A percentile compares a stretch with the other conserved stretches of the same genome.
phyloP scores from a whole-genome alignment of 148 eudicot genomes.

The Silene latifolia region DNA sequence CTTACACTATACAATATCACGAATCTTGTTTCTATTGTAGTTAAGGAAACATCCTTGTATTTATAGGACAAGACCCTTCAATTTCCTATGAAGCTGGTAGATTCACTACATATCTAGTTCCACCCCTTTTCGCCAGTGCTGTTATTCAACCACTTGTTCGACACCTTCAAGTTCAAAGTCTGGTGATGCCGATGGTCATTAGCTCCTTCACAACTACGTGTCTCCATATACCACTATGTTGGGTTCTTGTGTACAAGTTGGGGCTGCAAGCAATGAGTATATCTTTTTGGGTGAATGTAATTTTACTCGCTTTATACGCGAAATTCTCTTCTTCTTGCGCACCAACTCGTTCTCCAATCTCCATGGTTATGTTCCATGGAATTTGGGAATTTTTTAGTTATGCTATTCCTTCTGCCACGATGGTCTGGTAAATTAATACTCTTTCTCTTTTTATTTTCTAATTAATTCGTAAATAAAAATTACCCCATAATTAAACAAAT shows the following conservation, averaged over 20 bases:
- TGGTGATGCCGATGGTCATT: constrained; percentile 61
- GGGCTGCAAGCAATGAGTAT: constrained; percentile 45
- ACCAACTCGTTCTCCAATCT: constrained; percentile 56
- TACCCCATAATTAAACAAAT: too few species aligned
- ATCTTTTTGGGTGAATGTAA: constrained; percentile 62
- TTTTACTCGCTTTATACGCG: constrained; percentile 50
- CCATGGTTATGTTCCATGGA: constrained; percentile 57
- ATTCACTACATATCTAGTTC: constrained; percentile 55
- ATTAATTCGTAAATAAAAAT: not conserved
- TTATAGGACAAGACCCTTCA: constrained; percentile 66
- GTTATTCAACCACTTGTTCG: constrained; percentile 67
- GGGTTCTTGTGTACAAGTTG: constrained; percentile 82
- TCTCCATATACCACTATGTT: constrained; percentile 63
- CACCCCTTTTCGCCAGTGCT: constrained; percentile 60
- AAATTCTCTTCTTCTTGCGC: constrained; percentile 54
- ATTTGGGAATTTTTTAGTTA: constrained; percentile 64
- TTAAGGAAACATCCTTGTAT: too few species aligned
- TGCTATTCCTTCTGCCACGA: constrained; percentile 81
- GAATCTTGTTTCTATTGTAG: too few species aligned
- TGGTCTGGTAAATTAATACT: constrained; percentile 54
- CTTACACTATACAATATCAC: too few species aligned
- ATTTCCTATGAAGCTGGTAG: constrained; percentile 71
- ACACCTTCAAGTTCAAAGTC: constrained; percentile 65
- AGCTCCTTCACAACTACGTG: constrained; percentile 44
- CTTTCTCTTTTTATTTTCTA: not conserved